Evolutionary conservation across 129 eudicot species (phyloP), one percentile per base, ranked within the genome.

Genomic region (Deinandra increscens): DNA sequence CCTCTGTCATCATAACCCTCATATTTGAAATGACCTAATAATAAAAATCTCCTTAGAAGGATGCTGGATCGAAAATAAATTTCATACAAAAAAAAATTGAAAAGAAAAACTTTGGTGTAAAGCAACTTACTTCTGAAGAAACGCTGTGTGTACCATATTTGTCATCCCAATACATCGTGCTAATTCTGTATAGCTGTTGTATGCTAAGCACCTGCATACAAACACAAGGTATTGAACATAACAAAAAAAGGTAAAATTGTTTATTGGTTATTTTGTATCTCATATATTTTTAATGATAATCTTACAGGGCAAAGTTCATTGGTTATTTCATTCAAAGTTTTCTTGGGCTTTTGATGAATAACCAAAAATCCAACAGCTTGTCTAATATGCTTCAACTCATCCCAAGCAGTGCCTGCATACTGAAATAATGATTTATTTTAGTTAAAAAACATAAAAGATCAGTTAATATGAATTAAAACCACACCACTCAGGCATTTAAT

Each of bases 301-400:
- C 86, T 88, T 81, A 88, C 98, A 11, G 98, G 98, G 71, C 98
- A 92, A 20, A 92, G 86, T 79, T 92, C 98, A 59, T 88, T 84
- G 70, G 78, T 86, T 23, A 92, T 86, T 70, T 92, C 98, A 73
- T 86, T 89, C 63, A 80, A 92, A 0, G 96, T 84, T 65, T 84
- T 88, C 76, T 87, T 79, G 80, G 83, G 78, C 74, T 88, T 92
- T 83, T 92, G 96, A 66, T 92, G 98, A 53, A 92, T 86, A 67
- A 89, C 98, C 91, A 92, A 79, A 87, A 92, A 92, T 19, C 98
- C 96, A 83, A 92, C 95, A 68, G 95, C 88, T 71, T 92, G 98
- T 78, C 98, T 83, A 26, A 92, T 88, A 64, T 92, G 98, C 86
- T 86, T 88, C 50, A 91, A 88, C 70, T 91, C 98, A 67, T 91